Evolutionary conservation across 306 rosid genomes (phyloP).

Genomic region (Vachellia collinsii): DNA sequence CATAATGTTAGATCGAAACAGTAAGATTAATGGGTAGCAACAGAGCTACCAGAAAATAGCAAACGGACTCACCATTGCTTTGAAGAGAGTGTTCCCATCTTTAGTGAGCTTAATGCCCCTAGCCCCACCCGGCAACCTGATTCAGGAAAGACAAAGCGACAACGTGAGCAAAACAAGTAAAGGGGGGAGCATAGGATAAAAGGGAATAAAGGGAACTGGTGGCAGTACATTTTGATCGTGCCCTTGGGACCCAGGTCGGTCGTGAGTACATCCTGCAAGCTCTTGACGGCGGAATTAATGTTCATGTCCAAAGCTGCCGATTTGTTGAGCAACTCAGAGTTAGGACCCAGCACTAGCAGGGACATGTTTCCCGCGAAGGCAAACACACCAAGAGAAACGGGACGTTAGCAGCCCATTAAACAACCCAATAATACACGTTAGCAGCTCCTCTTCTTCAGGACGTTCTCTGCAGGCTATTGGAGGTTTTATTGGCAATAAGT

Average conservation of each 20-base stretch:
- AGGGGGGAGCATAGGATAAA: background rate
- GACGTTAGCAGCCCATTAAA: no score
- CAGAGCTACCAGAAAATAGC: background rate
- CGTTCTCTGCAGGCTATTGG: no score
- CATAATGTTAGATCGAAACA: background rate
- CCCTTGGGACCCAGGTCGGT: constrained; percentile 93
- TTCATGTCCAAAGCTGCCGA: constrained; percentile 94
- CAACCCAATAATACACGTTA: no score
- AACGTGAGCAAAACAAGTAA: background rate
- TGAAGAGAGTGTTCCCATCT: constrained; percentile 91
- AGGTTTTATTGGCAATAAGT: no score
- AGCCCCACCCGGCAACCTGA: constrained; percentile 95
- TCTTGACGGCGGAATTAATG: constrained; percentile 96
- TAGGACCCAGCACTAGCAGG: constrained; percentile 72
- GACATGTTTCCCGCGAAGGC: constrained; percentile 53
- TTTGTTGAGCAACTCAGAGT: constrained; percentile 94
- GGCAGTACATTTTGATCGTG: constrained; percentile 78
- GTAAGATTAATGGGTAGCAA: background rate
- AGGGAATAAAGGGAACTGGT: background rate
- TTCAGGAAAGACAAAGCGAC: background rate
- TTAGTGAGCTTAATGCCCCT: constrained; percentile 93
- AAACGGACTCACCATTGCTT: constrained; percentile 75
- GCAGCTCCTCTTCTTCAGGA: no score
- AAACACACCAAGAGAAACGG: background rate
- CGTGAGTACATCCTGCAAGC: constrained; percentile 86